Evolutionary conservation across 352 stramenopile species (phyloP).

Genomic region (Aphanomyces astaci): DNA sequence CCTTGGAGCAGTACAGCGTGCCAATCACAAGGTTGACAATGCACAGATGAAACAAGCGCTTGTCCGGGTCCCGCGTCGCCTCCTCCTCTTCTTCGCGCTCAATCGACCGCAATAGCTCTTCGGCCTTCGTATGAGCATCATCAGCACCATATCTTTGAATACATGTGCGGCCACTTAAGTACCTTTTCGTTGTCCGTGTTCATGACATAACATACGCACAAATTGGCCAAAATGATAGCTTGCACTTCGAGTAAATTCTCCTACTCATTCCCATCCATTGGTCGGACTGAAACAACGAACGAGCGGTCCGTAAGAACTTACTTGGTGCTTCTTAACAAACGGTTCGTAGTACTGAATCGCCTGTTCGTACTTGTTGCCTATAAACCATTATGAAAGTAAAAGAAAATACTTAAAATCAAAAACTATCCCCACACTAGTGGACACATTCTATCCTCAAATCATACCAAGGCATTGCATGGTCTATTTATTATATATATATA

Average conservation of each 20-base stretch:
- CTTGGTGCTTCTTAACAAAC: conserved; percentile 89
- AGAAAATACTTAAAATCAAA: no score
- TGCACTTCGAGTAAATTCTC: conserved; percentile 90
- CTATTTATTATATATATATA: no score
- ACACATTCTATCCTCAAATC: no score
- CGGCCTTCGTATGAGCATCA: conserved; percentile 37
- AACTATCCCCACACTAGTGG: no score
- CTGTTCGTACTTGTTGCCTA: conserved; percentile 78
- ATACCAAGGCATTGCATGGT: no score
- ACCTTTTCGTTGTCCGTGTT: conserved; percentile 93
- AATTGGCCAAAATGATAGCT: conserved; percentile 94
- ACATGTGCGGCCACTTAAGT: background rate
- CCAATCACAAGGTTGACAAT: conserved; percentile 98
- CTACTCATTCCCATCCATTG: no score
- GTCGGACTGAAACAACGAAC: conserved; percentile 23
- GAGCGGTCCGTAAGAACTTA: background rate
- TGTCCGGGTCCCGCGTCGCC: conserved; percentile 79
- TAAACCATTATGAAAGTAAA: no score
- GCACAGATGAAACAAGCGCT: conserved; percentile 91
- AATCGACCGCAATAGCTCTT: conserved; percentile 92
- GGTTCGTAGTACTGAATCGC: conserved; percentile 93
- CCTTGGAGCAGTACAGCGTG: conserved; percentile 96
- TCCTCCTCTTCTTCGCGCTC: conserved; percentile 93
- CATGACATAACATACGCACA: conserved; percentile 97
- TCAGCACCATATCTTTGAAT: background rate